Evolutionary conservation across 306 rosid species (phyloP), one percentile per base, ranked within the genome.

Genomic region (Elaeagnus macrophylla): DNA sequence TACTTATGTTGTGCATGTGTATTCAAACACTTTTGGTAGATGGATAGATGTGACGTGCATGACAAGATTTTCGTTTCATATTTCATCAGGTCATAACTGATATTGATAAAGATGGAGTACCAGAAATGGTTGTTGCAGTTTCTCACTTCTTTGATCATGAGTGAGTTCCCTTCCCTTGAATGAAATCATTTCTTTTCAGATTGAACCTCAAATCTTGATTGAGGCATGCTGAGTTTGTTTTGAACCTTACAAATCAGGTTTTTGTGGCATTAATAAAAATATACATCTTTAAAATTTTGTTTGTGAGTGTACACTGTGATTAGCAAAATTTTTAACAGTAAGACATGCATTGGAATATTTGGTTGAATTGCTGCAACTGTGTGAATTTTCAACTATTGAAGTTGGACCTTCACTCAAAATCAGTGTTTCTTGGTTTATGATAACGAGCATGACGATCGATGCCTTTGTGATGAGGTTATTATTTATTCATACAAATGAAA

Each of bases 71-170:
- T 48, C 49, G 66, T 36, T 67, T 53, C 40, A 37, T 49, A 69
- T 71, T 68, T 56, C 7, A 10, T 70, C 74, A 91, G 99, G 95
- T 91, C 67, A 87, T 91, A 82, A 93, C 96, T 13, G 99, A 87
- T 69, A 87, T 91, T 54, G 99, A 91, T 75, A 91, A 84, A 42
- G 96, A 91, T 71, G 99, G 99, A 46, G 79, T 87, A 68, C 76
- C 83, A 25, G 99, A 91, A 76, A 87, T 91, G 99, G 58, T 91
- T 75, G 70, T 87, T 72, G 96, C 95, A 12, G 99, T 82, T 70
- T 87, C 99, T 52, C 84, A 91, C 76, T 91, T 91, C 72, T 91
- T 82, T 75, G 95, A 91, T 72, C 82, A 73, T 1, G 99, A 91
- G 99, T 91, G 78, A 91, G 99, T 79, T 54, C 56, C 20, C 69